These are phyloP conservation scores for Dendrothele bispora DNA, from an alignment of 768 basidiomycete genomes.

Conservation along the genomic window DNA sequence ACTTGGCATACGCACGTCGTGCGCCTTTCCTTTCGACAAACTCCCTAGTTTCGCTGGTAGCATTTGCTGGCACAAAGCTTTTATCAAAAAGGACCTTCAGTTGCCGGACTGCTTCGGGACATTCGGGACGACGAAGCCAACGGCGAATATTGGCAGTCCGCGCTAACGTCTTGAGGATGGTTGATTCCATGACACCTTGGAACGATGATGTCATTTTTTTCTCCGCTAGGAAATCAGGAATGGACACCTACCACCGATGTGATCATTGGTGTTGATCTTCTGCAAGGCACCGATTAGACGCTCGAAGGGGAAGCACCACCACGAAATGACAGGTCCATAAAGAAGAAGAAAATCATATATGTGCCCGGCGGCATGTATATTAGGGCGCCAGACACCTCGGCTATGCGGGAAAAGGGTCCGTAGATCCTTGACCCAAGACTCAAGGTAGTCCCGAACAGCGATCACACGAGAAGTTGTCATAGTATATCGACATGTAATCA, in stretches of 20 bases:
- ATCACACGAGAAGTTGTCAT: slow-evolving; percentile 4
- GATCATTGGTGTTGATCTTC: slow-evolving; percentile 27
- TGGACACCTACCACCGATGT: slow-evolving; percentile 3
- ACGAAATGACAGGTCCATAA: slow-evolving; percentile 35
- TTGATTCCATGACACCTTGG: slow-evolving; percentile 5
- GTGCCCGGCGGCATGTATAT: slow-evolving; percentile 30
- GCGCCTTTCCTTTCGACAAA: too few species aligned
- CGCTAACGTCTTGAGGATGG: slow-evolving; percentile 1
- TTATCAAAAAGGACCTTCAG: slow-evolving; percentile 20
- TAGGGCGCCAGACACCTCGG: slow-evolving; percentile 12
- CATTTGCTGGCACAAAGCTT: too few species aligned
- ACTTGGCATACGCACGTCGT: too few species aligned
- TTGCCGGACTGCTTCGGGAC: slow-evolving; percentile 17
- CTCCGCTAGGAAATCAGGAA: not conserved
- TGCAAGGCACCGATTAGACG: slow-evolving; percentile 36
- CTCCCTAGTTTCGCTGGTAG: too few species aligned
- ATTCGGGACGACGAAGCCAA: slow-evolving; percentile 18
- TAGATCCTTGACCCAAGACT: slow-evolving; percentile 11
- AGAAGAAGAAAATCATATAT: slow-evolving; percentile 25
- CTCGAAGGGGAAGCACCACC: slow-evolving; percentile 42
- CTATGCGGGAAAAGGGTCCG: slow-evolving; percentile 13
- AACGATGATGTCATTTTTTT: not conserved
- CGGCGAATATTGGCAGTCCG: slow-evolving; percentile 3
- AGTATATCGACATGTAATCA: slow-evolving; percentile 11
- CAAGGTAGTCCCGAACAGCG: slow-evolving; percentile 6